Evolutionary conservation across 2,329 filamentous ascomycete species (phyloP).

Genomic region (Alternaria gaisen): DNA sequence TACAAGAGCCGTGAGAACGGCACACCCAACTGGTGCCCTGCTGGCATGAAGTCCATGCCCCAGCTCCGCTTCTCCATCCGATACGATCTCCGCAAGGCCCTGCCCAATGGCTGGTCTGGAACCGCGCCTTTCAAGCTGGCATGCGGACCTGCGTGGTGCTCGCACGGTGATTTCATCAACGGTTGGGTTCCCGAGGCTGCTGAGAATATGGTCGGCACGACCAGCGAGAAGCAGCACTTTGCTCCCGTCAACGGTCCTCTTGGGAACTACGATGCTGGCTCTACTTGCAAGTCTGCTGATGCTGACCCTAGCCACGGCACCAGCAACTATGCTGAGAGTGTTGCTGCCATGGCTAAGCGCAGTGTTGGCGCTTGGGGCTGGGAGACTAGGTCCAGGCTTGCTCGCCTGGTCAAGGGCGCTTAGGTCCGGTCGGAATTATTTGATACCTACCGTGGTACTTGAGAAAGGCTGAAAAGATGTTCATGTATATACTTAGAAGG

Average conservation of each 20-base stretch:
- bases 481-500: constrained; percentile 14
- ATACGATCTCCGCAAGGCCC: constrained; percentile 55
- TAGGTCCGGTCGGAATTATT: not conserved
- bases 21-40: constrained; percentile 52
- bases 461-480: not conserved
- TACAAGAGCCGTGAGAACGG: constrained; percentile 46
- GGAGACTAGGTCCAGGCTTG: constrained; percentile 27
- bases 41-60: constrained; percentile 57
- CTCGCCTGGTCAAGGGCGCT: constrained; percentile 7
- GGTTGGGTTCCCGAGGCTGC: constrained; percentile 56
- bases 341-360: constrained; percentile 36
- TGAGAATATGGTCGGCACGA: constrained; percentile 54
- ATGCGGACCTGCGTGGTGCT: constrained; percentile 53
- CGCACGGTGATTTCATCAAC: constrained; percentile 61
- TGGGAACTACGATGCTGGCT: constrained; percentile 43
- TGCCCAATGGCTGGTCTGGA: constrained; percentile 58
- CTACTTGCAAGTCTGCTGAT: constrained; percentile 51
- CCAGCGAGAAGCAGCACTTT: constrained; percentile 49
- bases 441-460: not conserved
- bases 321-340: constrained; percentile 53
- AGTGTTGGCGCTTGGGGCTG: constrained; percentile 26
- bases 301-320: constrained; percentile 55
- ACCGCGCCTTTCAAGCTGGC: constrained; percentile 56
- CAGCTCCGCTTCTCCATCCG: constrained; percentile 60
- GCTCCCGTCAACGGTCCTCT: constrained; percentile 47